phyloP scores from a whole-genome alignment of 768 basidiomycete species.

The Leccinellum luteum region DNA sequence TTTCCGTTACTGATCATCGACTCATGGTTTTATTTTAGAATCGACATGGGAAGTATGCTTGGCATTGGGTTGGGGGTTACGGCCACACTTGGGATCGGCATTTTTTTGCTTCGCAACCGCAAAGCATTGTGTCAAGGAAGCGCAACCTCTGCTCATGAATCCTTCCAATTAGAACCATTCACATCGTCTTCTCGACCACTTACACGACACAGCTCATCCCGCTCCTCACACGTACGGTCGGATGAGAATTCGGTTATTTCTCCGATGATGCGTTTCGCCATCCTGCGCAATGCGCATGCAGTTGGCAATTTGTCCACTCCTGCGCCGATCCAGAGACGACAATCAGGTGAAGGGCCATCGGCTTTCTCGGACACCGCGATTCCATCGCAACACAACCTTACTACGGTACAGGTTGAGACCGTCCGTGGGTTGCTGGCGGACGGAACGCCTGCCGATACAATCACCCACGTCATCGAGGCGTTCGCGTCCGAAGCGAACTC shows the following conservation, averaged over 20 bases:
- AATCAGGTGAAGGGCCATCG: too few species aligned
- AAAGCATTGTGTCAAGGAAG: neutral
- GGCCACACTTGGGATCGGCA: neutral
- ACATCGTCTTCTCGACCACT: neutral
- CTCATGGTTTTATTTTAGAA: constrained; percentile 10
- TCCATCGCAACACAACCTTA: too few species aligned
- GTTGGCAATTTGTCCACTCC: neutral
- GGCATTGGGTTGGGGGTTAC: constrained; percentile 15
- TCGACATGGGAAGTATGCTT: constrained; percentile 8
- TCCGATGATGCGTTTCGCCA: constrained; percentile 5
- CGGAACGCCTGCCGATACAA: too few species aligned
- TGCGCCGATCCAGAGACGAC: neutral
- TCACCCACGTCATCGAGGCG: too few species aligned
- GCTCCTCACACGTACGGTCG: neutral
- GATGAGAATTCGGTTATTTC: neutral
- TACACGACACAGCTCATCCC: neutral
- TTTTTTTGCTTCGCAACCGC: constrained; percentile 10
- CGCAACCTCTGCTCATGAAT: neutral
- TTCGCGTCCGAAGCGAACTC: too few species aligned
- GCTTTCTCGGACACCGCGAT: too few species aligned
- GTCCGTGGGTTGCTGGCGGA: too few species aligned
- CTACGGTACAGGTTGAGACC: too few species aligned
- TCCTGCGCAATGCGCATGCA: constrained; percentile 13
- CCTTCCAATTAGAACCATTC: constrained; percentile 5
- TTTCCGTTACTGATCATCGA: neutral